Base-by-base conservation (phyloP, 2,329 filamentous ascomycete species). In the Fusarium piperis region DNA sequence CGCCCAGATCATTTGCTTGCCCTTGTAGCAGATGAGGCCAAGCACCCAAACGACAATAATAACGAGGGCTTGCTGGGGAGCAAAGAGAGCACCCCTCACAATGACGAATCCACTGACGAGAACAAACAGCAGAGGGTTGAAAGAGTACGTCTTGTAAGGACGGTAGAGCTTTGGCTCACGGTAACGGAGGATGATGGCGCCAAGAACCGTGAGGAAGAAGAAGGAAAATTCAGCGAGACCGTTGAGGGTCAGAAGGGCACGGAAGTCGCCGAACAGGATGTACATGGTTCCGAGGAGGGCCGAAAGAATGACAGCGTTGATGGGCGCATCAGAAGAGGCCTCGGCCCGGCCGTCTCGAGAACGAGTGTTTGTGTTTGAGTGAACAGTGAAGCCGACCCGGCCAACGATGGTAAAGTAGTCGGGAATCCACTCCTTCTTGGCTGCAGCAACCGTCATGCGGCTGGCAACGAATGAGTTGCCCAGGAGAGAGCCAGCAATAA, bases 381-480 rank as follows among this genome's bases (percentile, higher is more conserved):
- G 57, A 6, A 62, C 65, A 3, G 68, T 68, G 6, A 77, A n/a
- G 1, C 85, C 84, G 0, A 87, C 53, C 3, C 78, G 78, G 7
- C 86, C 87, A 4, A 88, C 80, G 0, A 83, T 71, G 26, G 81
- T 79, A 63, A 89, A 85, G 2, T 81, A 18, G 1, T 75, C 69
- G 0, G 87, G 87, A 4, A 89, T 79, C 87, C 87, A 89, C 57
- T 80, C 78, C 66, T 81, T 83, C 66, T 87, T 85, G 1, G 87
- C 84, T 0, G 89, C 89, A 2, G 89, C 87, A 4, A 91, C 87
- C 0, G 87, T 85, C 84, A 91, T 89, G 30, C 89, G 86, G 10
- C 89, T 87, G 0, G 87, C 86, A 0, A 91, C 86, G 70, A 91
- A 91, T 0, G 89, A 89, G 75, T 91, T 91, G 26, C 88, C 88